Conservation (phyloP, 2,329 filamentous ascomycete species). For the Penicillium sp. region DNA sequence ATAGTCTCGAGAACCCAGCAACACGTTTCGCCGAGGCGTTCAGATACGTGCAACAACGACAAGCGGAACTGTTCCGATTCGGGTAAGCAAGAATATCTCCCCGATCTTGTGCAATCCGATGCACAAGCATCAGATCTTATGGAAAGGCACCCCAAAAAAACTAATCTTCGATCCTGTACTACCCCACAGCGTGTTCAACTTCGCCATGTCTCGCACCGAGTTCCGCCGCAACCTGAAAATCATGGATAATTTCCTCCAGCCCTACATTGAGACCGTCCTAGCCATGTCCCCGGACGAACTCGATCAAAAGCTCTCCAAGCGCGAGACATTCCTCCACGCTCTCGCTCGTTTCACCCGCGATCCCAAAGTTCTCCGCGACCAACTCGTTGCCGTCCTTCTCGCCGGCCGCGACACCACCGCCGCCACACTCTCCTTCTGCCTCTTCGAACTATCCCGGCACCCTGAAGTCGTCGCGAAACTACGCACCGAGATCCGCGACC, state of each 20-base stretch:
- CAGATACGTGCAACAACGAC: conserved; percentile 74
- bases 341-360: conserved; percentile 77
- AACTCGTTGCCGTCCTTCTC: conserved; percentile 79
- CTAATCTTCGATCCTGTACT: conserved; percentile 13
- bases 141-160: background rate
- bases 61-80: conserved; percentile 67
- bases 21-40: conserved; percentile 81
- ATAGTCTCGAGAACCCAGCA: conserved; percentile 61
- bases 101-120: conserved; percentile 2
- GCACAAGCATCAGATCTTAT: conserved; percentile 1
- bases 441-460: conserved; percentile 78
- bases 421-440: conserved; percentile 74
- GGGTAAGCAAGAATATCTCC: conserved; percentile 49
- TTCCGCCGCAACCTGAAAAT: conserved; percentile 68
- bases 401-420: conserved; percentile 86
- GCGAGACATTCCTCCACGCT: conserved; percentile 84
- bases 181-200: conserved; percentile 58
- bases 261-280: conserved; percentile 76
- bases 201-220: conserved; percentile 63
- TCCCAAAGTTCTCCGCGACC: conserved; percentile 71
- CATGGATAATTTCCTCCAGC: conserved; percentile 75
- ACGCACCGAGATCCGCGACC: conserved; percentile 70
- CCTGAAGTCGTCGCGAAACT: conserved; percentile 70
- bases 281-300: conserved; percentile 71
- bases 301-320: conserved; percentile 68